Evolutionary conservation across 805 yeast species (phyloP), one percentile per base, ranked within the genome.

Genomic region (Zygosaccharomyces pseudorouxii): DNA sequence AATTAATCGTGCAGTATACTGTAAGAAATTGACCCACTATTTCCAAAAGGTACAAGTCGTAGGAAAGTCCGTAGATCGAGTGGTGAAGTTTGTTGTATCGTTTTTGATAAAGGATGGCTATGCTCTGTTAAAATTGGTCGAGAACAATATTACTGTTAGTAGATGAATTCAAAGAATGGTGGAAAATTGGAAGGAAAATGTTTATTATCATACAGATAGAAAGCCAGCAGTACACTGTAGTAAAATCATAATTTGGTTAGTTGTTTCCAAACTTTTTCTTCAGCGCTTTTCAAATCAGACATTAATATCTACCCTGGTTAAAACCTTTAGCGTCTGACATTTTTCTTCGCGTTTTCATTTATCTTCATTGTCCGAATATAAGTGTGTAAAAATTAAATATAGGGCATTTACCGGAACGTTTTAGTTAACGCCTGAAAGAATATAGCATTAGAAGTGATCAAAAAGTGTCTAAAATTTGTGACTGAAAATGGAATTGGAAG

Each of bases 51-150:
- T 59, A 56, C 9, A 58, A 45, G 49, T 72, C 76, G 45, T 64
- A 64, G 1, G 77, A 73, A 1, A 71, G 52, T 0, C 76, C 75
- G 48, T 68, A 64, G 0, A 72, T 54, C 1, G 75, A 68, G 28
- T 55, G 57, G 45, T 63, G 66, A 12, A 53, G 45, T 38, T 55
- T 58, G 41, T 64, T 60, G 40, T 63, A 62, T 22, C 55, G 53
- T 28, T 53, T 51, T 45, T 64, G 69, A 37, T 57, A 57, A 6
- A 51, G 49, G 8, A 55, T 43, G 2, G 64, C 63, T 16, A 46
- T 46, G n/a, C 40, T 38, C 60, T 41, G 27, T 41, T 20, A 23
- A 42, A 23, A 27, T 29, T 28, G 25, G 9, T 16, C 16, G 29
- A 14, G 16, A n/a, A 33, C 19, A 38, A 18, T 25, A 16, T 10